A percentile compares a stretch with the other conserved stretches of the same genome.
These are phyloP conservation scores for Coemansia sp. DNA, from an alignment of 192 early-diverging fungal species.

Conservation along the genomic window DNA sequence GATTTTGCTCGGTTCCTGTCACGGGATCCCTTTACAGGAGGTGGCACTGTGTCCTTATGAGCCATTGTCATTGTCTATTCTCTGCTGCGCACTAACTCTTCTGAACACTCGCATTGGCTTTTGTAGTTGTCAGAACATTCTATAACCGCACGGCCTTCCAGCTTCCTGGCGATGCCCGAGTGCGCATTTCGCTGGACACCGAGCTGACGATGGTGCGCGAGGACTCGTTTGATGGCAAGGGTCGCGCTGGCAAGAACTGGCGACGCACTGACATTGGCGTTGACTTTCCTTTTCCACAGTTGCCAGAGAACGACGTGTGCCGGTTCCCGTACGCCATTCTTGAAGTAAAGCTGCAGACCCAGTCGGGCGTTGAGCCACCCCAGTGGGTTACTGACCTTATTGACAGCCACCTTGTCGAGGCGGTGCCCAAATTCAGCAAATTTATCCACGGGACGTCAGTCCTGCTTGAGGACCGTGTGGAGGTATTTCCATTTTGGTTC, in stretches of 20 bases:
- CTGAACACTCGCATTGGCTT: constrained; percentile 10
- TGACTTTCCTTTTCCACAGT: constrained; percentile 74
- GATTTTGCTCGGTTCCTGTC: constrained; percentile 12
- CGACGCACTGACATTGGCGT: constrained; percentile 80
- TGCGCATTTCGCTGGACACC: constrained; percentile 93
- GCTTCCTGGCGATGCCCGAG: constrained; percentile 88
- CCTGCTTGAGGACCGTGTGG: constrained; percentile 74
- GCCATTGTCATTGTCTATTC: not conserved
- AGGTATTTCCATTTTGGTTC: constrained; percentile 91
- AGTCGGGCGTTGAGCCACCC: constrained; percentile 85
- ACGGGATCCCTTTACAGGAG: not conserved
- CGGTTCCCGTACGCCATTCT: constrained; percentile 95
- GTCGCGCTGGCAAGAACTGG: constrained; percentile 84
- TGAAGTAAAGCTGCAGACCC: constrained; percentile 96
- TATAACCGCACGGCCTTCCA: constrained; percentile 99
- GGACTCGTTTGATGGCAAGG: constrained; percentile 66
- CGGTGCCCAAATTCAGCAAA: constrained; percentile 97
- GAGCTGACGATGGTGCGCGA: constrained; percentile 96
- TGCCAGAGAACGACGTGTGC: constrained; percentile 73
- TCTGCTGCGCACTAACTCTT: not conserved
- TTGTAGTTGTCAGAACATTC: constrained; percentile 75
- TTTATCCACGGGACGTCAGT: constrained; percentile 94
- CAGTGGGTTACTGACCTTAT: constrained; percentile 92
- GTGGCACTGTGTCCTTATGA: not conserved
- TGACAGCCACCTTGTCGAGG: constrained; percentile 85